Base-by-base conservation (phyloP, 192 early-diverging fungal genomes). In the Entophlyctis helioformis region DNA sequence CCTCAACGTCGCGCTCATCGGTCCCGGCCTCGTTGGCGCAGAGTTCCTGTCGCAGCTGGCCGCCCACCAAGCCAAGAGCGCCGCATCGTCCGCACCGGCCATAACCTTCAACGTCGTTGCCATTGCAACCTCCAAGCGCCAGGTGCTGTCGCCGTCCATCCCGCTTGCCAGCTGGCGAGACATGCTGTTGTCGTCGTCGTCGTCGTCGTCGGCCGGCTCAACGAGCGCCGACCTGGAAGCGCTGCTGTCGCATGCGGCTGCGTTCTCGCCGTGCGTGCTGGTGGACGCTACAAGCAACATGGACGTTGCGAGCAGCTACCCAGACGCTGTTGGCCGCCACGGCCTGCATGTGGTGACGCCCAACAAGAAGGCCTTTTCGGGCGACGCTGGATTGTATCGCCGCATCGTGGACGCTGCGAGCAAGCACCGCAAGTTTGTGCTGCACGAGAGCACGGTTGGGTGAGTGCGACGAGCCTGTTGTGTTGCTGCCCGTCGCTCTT, bases 351-450 rank as follows among this genome's bases (percentile, higher is more conserved):
- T 98, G 13, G 90, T 95, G 28, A 96, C 95, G 2, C 95, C 95
- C 33, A 98, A 98, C 83, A 98, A 98, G 69, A 95, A 95, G 71
- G 91, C 61, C 8, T 98, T 96, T 56, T 89, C 88, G 13, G 78
- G 84, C 31, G 59, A 78, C 28, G 32, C 80, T 23, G 48, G 46
- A 11, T 65, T 94, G 15, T n/a, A n/a, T n/a, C n/a, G n/a, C n/a
- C n/a, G n/a, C 43, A 95, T 96, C 53, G 60, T 70, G 49, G 56
- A 70, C 16, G 27, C 47, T 11, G 11, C 48, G 10, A 56, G 43
- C 25, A 25, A 18, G 5, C 46, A 54, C 24, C 2, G 27, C 13
- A 21, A 22, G 10, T 67, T 67, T 15, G 80, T 83, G 27, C 88
- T 82, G 62, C 88, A 98, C 53, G 95, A 98, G 62, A 79, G 89